These are phyloP conservation scores for Ramicandelaber brevisporus DNA, from an alignment of 192 early-diverging fungal genomes.

Conservation along the genomic window DNA sequence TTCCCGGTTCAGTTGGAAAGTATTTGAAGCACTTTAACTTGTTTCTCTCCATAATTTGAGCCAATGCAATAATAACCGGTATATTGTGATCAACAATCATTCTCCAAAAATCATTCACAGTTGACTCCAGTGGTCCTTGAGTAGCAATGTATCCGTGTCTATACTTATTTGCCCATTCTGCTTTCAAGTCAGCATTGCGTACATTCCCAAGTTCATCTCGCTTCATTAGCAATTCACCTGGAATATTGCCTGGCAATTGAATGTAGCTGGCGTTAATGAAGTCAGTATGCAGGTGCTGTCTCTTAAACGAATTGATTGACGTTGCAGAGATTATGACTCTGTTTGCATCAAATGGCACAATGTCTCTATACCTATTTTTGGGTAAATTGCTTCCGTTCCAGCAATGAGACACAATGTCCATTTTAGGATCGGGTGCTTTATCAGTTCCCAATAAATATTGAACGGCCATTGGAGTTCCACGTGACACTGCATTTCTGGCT, in stretches of 20 bases:
- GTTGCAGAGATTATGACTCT: conserved; percentile 24
- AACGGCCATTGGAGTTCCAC: no score
- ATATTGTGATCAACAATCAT: conserved; percentile 56
- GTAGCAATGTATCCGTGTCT: conserved; percentile 69
- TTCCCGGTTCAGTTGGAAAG: conserved; percentile 28
- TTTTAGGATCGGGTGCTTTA: no score
- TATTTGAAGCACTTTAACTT: conserved; percentile 52
- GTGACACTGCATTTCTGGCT: no score
- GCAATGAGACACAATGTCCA: no score
- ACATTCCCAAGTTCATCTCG: no score
- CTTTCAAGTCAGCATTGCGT: no score
- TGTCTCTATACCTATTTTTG: conserved; percentile 68
- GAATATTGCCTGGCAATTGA: no score
- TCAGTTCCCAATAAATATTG: no score
- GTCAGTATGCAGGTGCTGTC: no score
- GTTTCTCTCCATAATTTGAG: conserved; percentile 41
- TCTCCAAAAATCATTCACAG: conserved; percentile 63
- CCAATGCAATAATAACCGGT: conserved; percentile 58
- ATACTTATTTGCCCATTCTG: no score
- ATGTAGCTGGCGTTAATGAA: conserved; percentile 76
- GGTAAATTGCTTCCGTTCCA: conserved; percentile 28
- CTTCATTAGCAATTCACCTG: no score
- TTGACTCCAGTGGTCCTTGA: conserved; percentile 57
- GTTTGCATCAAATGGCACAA: conserved; percentile 54
- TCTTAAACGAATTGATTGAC: no score